Evolutionary conservation across 768 basidiomycete species (phyloP), one percentile per base, ranked within the genome.

Genomic region (Termitomyces sp.): DNA sequence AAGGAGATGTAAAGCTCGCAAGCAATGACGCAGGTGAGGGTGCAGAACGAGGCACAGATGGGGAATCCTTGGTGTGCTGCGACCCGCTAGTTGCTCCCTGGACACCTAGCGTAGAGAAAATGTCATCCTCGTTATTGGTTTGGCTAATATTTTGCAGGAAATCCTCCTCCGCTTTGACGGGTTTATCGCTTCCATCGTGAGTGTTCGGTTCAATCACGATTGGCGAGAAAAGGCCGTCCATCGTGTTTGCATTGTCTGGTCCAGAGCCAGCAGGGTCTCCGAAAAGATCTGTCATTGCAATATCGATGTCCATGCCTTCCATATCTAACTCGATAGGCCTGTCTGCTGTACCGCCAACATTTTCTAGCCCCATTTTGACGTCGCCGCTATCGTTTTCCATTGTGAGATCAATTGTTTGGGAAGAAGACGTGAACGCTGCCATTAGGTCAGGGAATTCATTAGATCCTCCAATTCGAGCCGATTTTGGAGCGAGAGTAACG

Each of bases 271-370:
- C 62, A 22, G 68, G 64, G 51, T 82, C 80, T 7, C 85, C 82
- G 62, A 87, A 88, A 15, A 87, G 70, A 63, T 81, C 79, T 5
- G 73, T 74, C 75, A 80, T 79, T 26, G 77, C 65, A 76, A 85
- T 85, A 65, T 85, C 83, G 52, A 87, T 81, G 61, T 89, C 86
- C 69, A 86, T 84, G 51, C 64, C 62, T 47, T 90, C 88, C 55
- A 92, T 64, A 67, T 92, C 88, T 26, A 92, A 78, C 65, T 90
- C 90, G 56, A 92, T 91, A 20, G 90, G 89, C 68, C 88, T 88
- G 67, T 92, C 90, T 0, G 83, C 87, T 6, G 86, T 87, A 65
- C 73, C 85, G 15, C 90, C 87, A 16, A 79, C 65, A 31, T 66
- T 57, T 60, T 78, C 72, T 31, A 77, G 54, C 42, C 68, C 44